These are phyloP conservation scores for Populus alba DNA, from an alignment of 345 rosid genomes.

Conservation along the genomic window DNA sequence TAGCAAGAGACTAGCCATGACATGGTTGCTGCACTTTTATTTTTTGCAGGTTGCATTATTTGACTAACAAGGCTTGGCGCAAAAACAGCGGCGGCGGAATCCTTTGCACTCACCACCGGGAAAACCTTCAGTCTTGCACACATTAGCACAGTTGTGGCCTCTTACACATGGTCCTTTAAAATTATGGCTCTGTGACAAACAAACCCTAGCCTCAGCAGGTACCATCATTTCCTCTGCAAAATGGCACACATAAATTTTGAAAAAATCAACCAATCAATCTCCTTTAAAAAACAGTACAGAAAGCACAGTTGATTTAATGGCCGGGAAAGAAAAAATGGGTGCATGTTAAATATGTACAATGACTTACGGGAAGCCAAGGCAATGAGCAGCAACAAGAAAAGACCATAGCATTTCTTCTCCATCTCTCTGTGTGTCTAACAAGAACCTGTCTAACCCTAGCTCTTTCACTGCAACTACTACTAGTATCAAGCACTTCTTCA, in stretches of 20 bases:
- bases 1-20: too few relatives aligned
- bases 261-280: not conserved
- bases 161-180: constrained; percentile 22
- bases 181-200: constrained; percentile 35
- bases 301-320: not conserved
- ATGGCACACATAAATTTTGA: not conserved
- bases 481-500: too few relatives aligned
- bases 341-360: too few relatives aligned
- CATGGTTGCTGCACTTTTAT: too few relatives aligned
- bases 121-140: constrained; percentile 39
- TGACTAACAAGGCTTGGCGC: constrained; percentile 28
- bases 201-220: constrained; percentile 28
- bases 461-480: not conserved
- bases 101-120: constrained; percentile 37
- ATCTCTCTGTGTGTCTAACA: not conserved
- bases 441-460: not conserved
- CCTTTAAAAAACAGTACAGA: not conserved
- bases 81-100: constrained; percentile 35
- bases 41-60: too few relatives aligned
- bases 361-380: constrained; percentile 29
- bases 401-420: constrained; percentile 18
- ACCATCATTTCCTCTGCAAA: constrained; percentile 26
- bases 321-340: too few relatives aligned
- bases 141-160: constrained; percentile 36
- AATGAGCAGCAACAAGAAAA: constrained; percentile 31